phyloP scores from a whole-genome alignment of 2,329 filamentous ascomycete species.

The Sclerotinia spermophila region DNA sequence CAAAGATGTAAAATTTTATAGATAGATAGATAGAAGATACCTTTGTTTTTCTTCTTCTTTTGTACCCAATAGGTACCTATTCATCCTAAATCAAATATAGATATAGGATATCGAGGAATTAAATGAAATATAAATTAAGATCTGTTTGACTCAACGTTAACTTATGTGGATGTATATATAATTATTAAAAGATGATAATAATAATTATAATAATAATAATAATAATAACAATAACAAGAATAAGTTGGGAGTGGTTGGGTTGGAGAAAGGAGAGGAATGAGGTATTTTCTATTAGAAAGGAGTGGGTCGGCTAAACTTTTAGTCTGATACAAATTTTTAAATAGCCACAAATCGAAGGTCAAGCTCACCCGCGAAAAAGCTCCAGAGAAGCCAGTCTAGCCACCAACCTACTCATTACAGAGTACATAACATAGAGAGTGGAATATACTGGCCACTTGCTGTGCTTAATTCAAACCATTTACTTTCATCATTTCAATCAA shows the following conservation, averaged over 20 bases:
- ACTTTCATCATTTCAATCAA: neutral
- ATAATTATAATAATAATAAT: too few species aligned
- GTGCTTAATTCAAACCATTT: neutral
- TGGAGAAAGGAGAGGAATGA: neutral
- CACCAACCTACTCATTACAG: neutral
- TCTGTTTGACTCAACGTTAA: too few species aligned
- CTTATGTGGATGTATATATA: neutral
- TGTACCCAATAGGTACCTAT: neutral
- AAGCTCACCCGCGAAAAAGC: neutral
- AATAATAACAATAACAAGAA: too few species aligned
- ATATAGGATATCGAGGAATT: neutral
- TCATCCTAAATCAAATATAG: neutral
- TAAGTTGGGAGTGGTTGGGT: neutral
- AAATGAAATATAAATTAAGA: neutral
- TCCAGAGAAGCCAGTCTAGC: neutral
- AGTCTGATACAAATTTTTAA: conserved; percentile 5
- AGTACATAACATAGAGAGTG: neutral
- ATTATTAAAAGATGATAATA: too few species aligned
- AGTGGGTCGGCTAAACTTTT: neutral
- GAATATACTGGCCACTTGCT: neutral
- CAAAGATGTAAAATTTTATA: neutral
- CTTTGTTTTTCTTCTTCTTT: neutral
- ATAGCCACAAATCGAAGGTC: neutral
- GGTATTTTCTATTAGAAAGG: conserved; percentile 1
- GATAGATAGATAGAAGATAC: too few species aligned